Conservation (phyloP, 177 flowering plant species). For the Vitis hybrid region DNA sequence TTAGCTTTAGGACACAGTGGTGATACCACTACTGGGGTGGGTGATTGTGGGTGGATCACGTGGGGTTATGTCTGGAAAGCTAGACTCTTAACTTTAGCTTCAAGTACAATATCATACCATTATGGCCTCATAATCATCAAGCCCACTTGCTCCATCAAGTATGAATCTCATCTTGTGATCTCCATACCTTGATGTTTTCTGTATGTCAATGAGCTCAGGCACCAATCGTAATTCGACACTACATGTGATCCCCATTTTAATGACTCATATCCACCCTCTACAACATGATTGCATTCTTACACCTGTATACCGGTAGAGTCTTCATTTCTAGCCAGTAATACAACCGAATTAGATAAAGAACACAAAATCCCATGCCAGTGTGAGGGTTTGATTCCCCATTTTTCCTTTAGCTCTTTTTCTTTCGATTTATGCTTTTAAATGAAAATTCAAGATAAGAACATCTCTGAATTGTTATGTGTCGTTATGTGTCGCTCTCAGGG, state of each 20-base stretch:
- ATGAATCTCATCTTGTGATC: background rate
- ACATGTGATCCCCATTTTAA: background rate
- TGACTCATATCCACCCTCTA: background rate
- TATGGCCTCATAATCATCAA: slow-evolving; percentile 1
- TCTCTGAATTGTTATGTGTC: background rate
- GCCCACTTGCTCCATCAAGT: background rate
- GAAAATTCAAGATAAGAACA: background rate
- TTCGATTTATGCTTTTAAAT: background rate
- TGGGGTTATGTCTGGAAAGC: background rate
- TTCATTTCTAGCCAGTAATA: background rate
- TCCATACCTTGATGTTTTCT: background rate
- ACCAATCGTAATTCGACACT: background rate
- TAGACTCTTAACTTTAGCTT: background rate
- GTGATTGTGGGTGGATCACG: background rate
- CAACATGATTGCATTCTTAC: background rate
- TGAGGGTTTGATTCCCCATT: background rate
- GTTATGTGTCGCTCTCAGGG: background rate
- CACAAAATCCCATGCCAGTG: background rate
- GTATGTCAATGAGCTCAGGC: background rate
- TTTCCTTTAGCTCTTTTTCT: background rate
- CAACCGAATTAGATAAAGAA: background rate
- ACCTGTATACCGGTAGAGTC: too few relatives aligned
- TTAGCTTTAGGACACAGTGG: slow-evolving; percentile 2
- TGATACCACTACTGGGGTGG: background rate
- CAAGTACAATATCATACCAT: background rate